Conservation (phyloP, 805 yeast species). For the Kodamaea neixiangensis region DNA sequence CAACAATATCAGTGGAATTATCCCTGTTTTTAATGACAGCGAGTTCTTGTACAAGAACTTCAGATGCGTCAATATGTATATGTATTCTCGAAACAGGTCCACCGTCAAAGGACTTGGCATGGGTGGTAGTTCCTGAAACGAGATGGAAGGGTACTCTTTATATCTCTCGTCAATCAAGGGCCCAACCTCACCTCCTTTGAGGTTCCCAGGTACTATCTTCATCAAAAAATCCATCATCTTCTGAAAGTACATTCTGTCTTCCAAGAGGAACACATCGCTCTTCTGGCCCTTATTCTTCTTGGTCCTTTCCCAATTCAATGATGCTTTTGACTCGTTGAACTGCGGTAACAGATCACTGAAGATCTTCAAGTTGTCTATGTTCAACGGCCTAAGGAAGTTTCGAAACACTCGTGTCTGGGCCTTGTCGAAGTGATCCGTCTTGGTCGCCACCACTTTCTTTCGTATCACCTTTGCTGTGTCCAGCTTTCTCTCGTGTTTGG, state of each 20-base stretch:
- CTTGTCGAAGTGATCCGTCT: slow-evolving; percentile 9
- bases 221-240: slow-evolving; percentile 34
- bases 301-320: slow-evolving; percentile 26
- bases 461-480: not conserved
- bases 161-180: not conserved
- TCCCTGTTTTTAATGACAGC: slow-evolving; percentile 35
- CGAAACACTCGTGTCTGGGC: slow-evolving; percentile 25
- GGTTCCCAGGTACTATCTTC: slow-evolving; percentile 31
- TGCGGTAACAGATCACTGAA: slow-evolving; percentile 24
- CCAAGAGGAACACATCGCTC: slow-evolving; percentile 26
- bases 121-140: slow-evolving; percentile 35
- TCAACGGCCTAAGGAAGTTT: slow-evolving; percentile 37
- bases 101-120: slow-evolving; percentile 28
- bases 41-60: slow-evolving; percentile 33
- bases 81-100: slow-evolving; percentile 35
- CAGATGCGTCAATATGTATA: slow-evolving; percentile 38
- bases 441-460: not conserved
- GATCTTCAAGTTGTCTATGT: slow-evolving; percentile 34
- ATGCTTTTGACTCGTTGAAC: slow-evolving; percentile 29
- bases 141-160: slow-evolving; percentile 21
- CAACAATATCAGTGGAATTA: slow-evolving; percentile 38
- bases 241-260: slow-evolving; percentile 31
- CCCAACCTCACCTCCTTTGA: slow-evolving; percentile 17
- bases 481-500: not conserved
- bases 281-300: slow-evolving; percentile 18